phyloP scores from a whole-genome alignment of 768 basidiomycete genomes.

The Suillus cothurnatus region DNA sequence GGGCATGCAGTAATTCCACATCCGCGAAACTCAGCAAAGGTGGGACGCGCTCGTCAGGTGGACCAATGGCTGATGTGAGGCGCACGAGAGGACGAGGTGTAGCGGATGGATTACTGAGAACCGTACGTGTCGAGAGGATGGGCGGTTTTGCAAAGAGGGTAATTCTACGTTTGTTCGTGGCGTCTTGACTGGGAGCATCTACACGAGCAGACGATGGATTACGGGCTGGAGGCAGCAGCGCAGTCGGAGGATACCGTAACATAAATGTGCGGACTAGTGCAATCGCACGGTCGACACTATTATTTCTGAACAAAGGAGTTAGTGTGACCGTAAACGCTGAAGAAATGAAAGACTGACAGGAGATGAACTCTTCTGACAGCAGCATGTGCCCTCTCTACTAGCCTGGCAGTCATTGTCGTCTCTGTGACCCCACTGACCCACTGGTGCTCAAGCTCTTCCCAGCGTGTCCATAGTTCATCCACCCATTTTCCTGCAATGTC shows the following conservation, averaged over 20 bases:
- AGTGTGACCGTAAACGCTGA: not conserved
- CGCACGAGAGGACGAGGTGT: conserved; percentile 67
- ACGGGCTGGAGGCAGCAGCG: conserved; percentile 37
- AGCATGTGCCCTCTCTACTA: conserved; percentile 68
- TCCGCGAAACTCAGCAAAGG: conserved; percentile 79
- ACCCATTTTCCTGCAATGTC: conserved; percentile 52
- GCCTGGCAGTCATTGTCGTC: conserved; percentile 37
- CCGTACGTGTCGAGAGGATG: conserved; percentile 60
- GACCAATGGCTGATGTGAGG: conserved; percentile 55
- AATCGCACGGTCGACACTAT: conserved; percentile 55
- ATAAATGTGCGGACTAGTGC: conserved; percentile 63
- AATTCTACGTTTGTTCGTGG: conserved; percentile 11
- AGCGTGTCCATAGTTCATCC: conserved; percentile 66
- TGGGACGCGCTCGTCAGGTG: conserved; percentile 79
- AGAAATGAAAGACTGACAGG: conserved; percentile 46
- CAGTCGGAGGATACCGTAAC: conserved; percentile 60
- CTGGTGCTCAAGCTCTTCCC: conserved; percentile 50
- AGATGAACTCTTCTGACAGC: conserved; percentile 68
- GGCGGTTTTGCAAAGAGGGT: conserved; percentile 41
- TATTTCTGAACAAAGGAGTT: conserved; percentile 38
- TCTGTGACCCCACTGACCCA: conserved; percentile 31
- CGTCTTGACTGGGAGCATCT: not conserved
- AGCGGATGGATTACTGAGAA: conserved; percentile 38
- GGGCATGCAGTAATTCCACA: conserved; percentile 77
- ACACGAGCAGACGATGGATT: not conserved